Evolutionary conservation across 2,329 filamentous ascomycete species (phyloP), one percentile per base, ranked within the genome.

Genomic region (Raffaelea albimanens): DNA sequence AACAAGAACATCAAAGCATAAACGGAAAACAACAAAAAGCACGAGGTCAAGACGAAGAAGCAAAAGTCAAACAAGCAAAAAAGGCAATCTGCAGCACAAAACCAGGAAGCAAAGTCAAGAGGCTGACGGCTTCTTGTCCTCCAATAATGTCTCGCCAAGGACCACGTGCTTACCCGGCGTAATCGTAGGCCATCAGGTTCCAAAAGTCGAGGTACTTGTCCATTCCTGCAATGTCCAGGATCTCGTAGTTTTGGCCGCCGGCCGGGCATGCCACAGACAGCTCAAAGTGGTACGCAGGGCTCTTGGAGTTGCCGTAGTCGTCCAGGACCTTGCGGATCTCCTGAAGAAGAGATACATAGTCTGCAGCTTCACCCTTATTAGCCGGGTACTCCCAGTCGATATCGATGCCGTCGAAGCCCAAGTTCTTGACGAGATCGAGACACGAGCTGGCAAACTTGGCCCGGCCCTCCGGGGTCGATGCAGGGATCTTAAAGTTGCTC

Each of bases 121-220:
- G n/a, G n/a, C n/a, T n/a, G n/a, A n/a, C n/a, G n/a, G n/a, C n/a
- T n/a, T n/a, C n/a, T n/a, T n/a, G n/a, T n/a, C n/a, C n/a, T n/a
- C n/a, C n/a, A n/a, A n/a, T n/a, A n/a, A n/a, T n/a, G n/a, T n/a
- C n/a, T n/a, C n/a, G n/a, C n/a, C n/a, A n/a, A n/a, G n/a, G n/a
- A n/a, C n/a, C n/a, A n/a, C n/a, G n/a, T n/a, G n/a, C 25, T 29
- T 13, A 29, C 1, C 91, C 91, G 5, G 88, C 82, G 61, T 77
- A 94, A 66, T 95, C 88, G 65, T 95, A 95, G 2, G 85, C 85
- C 88, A 95, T 95, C 39, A 89, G 65, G 62, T 86, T 86, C 82
- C 82, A 86, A 62, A 86, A 86, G 64, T 86, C 82, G 1, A 87
- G 70, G 48, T 78, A 73, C 13, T 59, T 63, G 59, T 86, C 80